Evolutionary conservation across 2,329 filamentous ascomycete genomes (phyloP).

Genomic region (Drechmeria coniospora): DNA sequence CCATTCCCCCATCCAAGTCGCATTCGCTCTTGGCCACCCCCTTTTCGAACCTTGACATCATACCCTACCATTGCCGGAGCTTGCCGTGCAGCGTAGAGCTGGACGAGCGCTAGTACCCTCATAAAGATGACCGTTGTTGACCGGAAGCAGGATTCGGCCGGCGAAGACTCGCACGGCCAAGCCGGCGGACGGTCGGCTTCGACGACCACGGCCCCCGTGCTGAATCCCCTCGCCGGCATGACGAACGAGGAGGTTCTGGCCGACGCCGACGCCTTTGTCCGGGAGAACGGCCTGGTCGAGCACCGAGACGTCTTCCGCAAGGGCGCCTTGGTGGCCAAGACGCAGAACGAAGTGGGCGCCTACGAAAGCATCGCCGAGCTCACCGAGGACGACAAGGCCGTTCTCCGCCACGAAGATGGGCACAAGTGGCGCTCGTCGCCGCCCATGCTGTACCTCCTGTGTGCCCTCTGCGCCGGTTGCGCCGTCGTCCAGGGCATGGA

Average conservation of each 20-base stretch:
- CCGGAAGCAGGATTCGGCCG: no score
- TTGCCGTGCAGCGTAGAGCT: no score
- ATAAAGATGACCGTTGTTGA: no score
- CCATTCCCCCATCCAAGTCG: no score
- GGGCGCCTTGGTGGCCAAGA: conserved; percentile 35
- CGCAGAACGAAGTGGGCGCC: conserved; percentile 17
- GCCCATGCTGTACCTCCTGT: conserved; percentile 19
- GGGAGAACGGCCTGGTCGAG: conserved; percentile 16
- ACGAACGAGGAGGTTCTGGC: conserved; percentile 13
- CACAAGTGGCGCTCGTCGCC: conserved; percentile 17
- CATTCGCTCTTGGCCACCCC: no score
- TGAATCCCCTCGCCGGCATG: conserved; percentile 15
- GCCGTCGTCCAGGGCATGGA: conserved; percentile 54
- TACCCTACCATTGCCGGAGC: no score
- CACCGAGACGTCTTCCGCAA: conserved; percentile 30
- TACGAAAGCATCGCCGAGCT: conserved; percentile 14
- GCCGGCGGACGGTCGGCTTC: no score
- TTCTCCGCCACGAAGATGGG: conserved; percentile 13
- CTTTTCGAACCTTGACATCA: no score
- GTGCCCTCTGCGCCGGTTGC: conserved; percentile 17
- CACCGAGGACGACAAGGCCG: conserved; percentile 12
- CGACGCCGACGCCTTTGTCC: conserved; percentile 22
- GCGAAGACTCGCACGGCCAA: no score
- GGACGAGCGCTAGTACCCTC: no score
- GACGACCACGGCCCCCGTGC: background rate